Evolutionary conservation across 2,329 filamentous ascomycete species (phyloP), one percentile per base, ranked within the genome.

Genomic region (Exophiala bonariae): DNA sequence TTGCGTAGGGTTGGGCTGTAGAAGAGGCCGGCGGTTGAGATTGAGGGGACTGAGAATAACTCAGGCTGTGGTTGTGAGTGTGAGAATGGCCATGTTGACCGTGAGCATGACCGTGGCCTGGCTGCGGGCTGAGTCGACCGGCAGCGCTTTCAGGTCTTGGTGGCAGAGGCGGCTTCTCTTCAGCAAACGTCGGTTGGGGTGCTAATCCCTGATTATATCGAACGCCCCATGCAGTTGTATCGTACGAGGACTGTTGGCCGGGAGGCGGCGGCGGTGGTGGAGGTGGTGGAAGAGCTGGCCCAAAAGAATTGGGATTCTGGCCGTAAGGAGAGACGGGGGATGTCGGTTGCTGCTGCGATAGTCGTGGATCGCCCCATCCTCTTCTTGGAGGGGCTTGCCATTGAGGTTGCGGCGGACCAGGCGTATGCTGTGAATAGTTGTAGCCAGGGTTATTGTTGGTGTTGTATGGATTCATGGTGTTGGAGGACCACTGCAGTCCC

Each of bases 211-310:
- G 57, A 42, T 55, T 57, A 38, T 69, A 73, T 43, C 65, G 65
- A 36, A 73, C 70, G 19, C 71, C 71, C 71, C 71, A 74, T 13
- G 58, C 57, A 13, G 65, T 61, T 11, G 67, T 67, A 53, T 71
- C 65, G 40, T 54, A 50, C 35, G 49, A 46, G 34, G 50, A 46
- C 33, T 41, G 49, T 33, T 37, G 47, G 8, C 20, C 23, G 20
- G 40, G 40, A n/a, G 43, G 54, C 19, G 49, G 50, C 33, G 54
- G 50, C 13, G 48, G 53, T 11, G 49, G 50, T n/a, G 55, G 53
- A 31, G 49, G 49, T n/a, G 34, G 41, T 13, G 47, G 43, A 3
- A 43, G 39, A 34, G 51, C 37, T 11, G 47, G 33, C 36, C 48
- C 54, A 11, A 51, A 52, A 6, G 35, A 42, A 33, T 52, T 39